Evolutionary conservation across 2,329 filamentous ascomycete genomes (phyloP).

Genomic region (Neocucurbitaria cava): DNA sequence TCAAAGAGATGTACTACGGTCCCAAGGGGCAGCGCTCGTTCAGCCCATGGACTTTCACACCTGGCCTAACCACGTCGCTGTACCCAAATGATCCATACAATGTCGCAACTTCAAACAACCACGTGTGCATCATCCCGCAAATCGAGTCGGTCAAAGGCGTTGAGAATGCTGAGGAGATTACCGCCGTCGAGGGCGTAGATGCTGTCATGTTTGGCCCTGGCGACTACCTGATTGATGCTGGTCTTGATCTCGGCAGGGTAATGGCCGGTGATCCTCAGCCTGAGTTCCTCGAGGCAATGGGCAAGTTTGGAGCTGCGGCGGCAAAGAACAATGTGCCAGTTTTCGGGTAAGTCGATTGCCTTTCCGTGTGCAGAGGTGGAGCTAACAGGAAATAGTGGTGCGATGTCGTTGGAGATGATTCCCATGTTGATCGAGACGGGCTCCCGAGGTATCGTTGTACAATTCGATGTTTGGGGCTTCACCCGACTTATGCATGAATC

Average conservation of each 20-base stretch:
- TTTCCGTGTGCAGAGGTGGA: not conserved
- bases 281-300: conserved; percentile 24
- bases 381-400: conserved; percentile 22
- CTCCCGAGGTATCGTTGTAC: conserved; percentile 25
- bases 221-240: conserved; percentile 35
- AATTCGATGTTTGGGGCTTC: conserved; percentile 36
- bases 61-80: conserved; percentile 23
- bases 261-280: conserved; percentile 26
- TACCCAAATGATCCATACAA: conserved; percentile 35
- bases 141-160: conserved; percentile 35
- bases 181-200: conserved; percentile 31
- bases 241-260: conserved; percentile 21
- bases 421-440: conserved; percentile 31
- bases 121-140: conserved; percentile 35
- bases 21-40: conserved; percentile 30
- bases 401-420: conserved; percentile 22
- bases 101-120: conserved; percentile 30
- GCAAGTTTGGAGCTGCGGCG: conserved; percentile 27
- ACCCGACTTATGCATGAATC: conserved; percentile 22
- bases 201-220: conserved; percentile 37
- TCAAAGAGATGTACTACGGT: conserved; percentile 33
- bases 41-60: conserved; percentile 35
- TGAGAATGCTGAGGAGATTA: conserved; percentile 35
- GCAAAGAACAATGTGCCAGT: conserved; percentile 29
- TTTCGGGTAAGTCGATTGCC: conserved; percentile 23